Conservation (phyloP, 2,329 filamentous ascomycete genomes). For the Thyridium curvatum region DNA sequence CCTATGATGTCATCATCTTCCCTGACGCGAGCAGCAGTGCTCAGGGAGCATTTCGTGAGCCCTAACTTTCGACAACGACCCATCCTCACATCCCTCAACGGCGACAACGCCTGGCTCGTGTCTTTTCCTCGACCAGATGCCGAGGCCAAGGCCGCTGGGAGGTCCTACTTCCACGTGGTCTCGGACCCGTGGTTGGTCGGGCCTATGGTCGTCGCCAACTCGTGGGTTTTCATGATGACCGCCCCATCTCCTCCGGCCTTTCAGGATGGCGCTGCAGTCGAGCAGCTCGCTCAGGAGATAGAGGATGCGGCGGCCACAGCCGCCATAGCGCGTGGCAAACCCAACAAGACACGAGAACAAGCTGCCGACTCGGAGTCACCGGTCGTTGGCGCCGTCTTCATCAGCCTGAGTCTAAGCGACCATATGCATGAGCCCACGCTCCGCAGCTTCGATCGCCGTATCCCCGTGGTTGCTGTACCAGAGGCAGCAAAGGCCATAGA, state of each 20-base stretch:
- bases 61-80: too few relatives aligned
- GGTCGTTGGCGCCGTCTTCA: slow-evolving; percentile 4
- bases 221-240: neutral
- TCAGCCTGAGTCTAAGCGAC: slow-evolving; percentile 4
- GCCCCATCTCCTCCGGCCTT: neutral
- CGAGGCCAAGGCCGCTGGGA: too few relatives aligned
- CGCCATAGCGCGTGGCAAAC: neutral
- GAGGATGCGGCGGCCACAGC: neutral
- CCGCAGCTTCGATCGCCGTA: neutral
- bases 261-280: neutral
- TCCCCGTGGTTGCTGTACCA: neutral
- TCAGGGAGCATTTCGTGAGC: too few relatives aligned
- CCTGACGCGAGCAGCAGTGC: too few relatives aligned
- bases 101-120: too few relatives aligned
- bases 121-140: too few relatives aligned
- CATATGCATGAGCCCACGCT: slow-evolving; percentile 4
- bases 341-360: too few relatives aligned
- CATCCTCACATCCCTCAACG: too few relatives aligned
- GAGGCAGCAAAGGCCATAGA: neutral
- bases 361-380: neutral
- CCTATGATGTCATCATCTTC: too few relatives aligned
- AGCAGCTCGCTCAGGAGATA: neutral
- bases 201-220: neutral
- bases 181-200: neutral
- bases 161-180: neutral